Conservation (phyloP, 2,329 filamentous ascomycete genomes). For the Hymenoscyphus scutula region DNA sequence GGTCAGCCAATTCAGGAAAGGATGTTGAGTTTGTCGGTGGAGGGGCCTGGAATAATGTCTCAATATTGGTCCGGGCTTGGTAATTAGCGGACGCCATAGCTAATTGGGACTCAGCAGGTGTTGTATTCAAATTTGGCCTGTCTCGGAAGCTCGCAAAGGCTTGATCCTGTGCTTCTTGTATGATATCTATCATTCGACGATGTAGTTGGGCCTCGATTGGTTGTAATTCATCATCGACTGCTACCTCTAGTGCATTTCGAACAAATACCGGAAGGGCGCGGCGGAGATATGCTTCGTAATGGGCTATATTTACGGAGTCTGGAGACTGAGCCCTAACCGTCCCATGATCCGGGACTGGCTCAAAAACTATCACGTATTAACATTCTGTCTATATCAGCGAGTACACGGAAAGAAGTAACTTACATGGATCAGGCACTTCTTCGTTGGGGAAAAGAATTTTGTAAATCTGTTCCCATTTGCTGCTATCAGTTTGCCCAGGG, state of each 20-base stretch:
- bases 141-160: no score
- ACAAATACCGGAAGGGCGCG: background rate
- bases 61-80: no score
- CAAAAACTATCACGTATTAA: background rate
- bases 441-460: slow-evolving; percentile 22
- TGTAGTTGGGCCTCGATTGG: background rate
- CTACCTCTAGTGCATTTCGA: background rate
- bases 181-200: background rate
- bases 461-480: slow-evolving; percentile 26
- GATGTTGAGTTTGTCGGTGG: no score
- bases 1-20: no score
- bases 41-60: no score
- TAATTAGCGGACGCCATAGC: no score
- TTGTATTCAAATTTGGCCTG: no score
- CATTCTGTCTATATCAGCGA: background rate
- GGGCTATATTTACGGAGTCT: background rate
- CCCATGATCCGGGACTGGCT: background rate
- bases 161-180: no score
- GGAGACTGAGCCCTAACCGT: no score
- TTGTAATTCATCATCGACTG: background rate
- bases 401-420: slow-evolving; percentile 6
- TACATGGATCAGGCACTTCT: slow-evolving; percentile 25
- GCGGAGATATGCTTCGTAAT: background rate
- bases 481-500: slow-evolving; percentile 19
- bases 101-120: no score